phyloP scores from a whole-genome alignment of 805 yeast species.

The Candida jianshihensis region DNA sequence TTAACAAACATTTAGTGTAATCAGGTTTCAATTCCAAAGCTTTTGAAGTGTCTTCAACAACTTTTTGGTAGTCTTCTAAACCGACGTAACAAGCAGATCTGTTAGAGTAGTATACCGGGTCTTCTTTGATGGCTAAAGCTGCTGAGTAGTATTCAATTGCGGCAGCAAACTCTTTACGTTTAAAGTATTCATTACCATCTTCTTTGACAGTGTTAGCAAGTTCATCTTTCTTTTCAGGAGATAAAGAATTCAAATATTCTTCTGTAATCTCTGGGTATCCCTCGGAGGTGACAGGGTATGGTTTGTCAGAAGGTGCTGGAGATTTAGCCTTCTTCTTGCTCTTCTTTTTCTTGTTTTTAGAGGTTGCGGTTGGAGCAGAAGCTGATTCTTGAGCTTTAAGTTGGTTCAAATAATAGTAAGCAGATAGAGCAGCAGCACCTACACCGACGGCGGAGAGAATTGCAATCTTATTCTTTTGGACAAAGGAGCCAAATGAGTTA shows the following conservation, averaged over 20 bases:
- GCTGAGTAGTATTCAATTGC: conserved; percentile 76
- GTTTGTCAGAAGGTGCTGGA: conserved; percentile 17
- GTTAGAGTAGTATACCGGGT: conserved; percentile 89
- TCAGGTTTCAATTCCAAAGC: conserved; percentile 86
- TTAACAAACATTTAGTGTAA: conserved; percentile 82
- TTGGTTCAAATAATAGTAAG: conserved; percentile 42
- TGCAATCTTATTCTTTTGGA: conserved; percentile 47
- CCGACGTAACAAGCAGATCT: conserved; percentile 95
- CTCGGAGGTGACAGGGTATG: conserved; percentile 45
- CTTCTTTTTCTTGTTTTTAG: conserved; percentile 30
- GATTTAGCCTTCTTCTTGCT: conserved; percentile 36
- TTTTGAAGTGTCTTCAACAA: conserved; percentile 77
- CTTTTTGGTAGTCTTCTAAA: conserved; percentile 71
- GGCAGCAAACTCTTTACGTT: conserved; percentile 56
- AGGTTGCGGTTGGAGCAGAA: conserved; percentile 5
- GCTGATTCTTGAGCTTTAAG: conserved; percentile 18
- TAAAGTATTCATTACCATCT: conserved; percentile 80
- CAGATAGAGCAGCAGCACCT: conserved; percentile 56
- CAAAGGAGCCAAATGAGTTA: conserved; percentile 23
- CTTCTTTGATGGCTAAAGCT: conserved; percentile 70
- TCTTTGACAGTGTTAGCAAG: conserved; percentile 77
- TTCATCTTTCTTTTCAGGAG: conserved; percentile 46
- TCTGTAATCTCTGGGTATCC: conserved; percentile 55
- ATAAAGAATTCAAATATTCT: conserved; percentile 37
- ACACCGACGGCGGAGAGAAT: conserved; percentile 58